Conservation (phyloP, 306 rosid species). For the Cicer judaicum region DNA sequence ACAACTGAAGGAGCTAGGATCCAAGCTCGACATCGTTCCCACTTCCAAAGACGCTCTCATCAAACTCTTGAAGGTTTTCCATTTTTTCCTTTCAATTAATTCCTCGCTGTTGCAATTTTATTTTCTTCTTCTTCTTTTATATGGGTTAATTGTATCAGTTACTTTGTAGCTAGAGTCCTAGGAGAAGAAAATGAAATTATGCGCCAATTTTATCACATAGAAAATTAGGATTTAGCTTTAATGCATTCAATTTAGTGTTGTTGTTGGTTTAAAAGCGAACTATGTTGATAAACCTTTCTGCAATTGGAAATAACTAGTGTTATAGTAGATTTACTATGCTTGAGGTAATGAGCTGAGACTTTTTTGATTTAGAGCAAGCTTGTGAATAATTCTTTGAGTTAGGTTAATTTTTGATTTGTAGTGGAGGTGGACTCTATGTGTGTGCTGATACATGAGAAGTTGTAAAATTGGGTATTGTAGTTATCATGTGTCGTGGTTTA, state of each 20-base stretch:
- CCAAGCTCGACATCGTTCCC: slow-evolving; percentile 78
- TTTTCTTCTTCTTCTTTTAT: background rate
- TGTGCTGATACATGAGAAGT: background rate
- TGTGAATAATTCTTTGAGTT: slow-evolving; percentile 19
- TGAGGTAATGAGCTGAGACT: background rate
- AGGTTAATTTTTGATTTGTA: slow-evolving; percentile 35
- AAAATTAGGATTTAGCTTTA: slow-evolving; percentile 34
- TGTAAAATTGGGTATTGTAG: slow-evolving; percentile 8
- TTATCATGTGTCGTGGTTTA: slow-evolving; percentile 25
- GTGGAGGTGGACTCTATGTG: background rate
- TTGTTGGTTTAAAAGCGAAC: slow-evolving; percentile 15
- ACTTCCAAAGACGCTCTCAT: slow-evolving; percentile 82
- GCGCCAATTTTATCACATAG: background rate
- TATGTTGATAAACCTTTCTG: slow-evolving; percentile 1
- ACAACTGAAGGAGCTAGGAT: slow-evolving; percentile 95
- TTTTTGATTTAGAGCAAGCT: slow-evolving; percentile 31
- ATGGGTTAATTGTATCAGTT: slow-evolving; percentile 39
- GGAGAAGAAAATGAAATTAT: background rate
- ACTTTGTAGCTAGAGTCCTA: slow-evolving; percentile 1
- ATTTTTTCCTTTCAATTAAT: slow-evolving; percentile 7
- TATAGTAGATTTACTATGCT: slow-evolving; percentile 24
- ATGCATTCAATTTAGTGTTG: slow-evolving; percentile 28
- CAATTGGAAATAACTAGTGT: slow-evolving; percentile 20
- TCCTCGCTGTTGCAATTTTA: slow-evolving; percentile 8
- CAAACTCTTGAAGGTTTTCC: slow-evolving; percentile 82